phyloP scores from a whole-genome alignment of 2,329 filamentous ascomycete species.

The Colletotrichum lindemuthianum region DNA sequence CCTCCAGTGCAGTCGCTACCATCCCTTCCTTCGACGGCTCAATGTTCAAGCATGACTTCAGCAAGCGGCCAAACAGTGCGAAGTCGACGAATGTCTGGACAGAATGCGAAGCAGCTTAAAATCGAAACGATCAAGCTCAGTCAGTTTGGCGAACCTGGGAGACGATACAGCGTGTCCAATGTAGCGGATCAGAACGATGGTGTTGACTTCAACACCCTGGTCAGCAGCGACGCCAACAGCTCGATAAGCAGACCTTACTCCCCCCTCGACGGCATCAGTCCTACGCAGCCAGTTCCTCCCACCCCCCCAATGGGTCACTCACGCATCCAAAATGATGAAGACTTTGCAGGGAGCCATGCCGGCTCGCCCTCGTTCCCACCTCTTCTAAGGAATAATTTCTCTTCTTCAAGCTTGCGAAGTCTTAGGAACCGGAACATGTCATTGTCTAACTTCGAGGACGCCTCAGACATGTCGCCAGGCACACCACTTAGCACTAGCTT shows the following conservation, averaged over 20 bases:
- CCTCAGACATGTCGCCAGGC: constrained; percentile 74
- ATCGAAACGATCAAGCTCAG: constrained; percentile 74
- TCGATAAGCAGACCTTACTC: constrained; percentile 24
- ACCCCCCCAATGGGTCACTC: constrained; percentile 42
- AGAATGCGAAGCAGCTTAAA: constrained; percentile 83
- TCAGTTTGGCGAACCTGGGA: constrained; percentile 15
- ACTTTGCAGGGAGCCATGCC: constrained; percentile 53
- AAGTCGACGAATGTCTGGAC: constrained; percentile 81
- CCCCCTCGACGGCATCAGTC: constrained; percentile 34
- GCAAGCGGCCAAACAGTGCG: constrained; percentile 67
- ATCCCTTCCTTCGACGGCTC: constrained; percentile 51
- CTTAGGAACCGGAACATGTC: constrained; percentile 81
- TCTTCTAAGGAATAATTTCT: constrained; percentile 72
- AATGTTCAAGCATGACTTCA: constrained; percentile 39
- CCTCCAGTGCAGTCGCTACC: constrained; percentile 61
- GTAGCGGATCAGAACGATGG: neutral
- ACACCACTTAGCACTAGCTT: constrained; percentile 80
- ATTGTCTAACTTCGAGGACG: constrained; percentile 67
- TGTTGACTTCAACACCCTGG: constrained; percentile 9
- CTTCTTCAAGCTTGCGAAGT: constrained; percentile 75
- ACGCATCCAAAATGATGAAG: constrained; percentile 47
- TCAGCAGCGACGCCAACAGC: neutral
- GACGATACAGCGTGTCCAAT: constrained; percentile 28
- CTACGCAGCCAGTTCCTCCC: constrained; percentile 33
- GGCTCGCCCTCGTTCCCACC: constrained; percentile 64